Conservation (phyloP, 768 basidiomycete genomes). For the Mycena chlorophos region DNA sequence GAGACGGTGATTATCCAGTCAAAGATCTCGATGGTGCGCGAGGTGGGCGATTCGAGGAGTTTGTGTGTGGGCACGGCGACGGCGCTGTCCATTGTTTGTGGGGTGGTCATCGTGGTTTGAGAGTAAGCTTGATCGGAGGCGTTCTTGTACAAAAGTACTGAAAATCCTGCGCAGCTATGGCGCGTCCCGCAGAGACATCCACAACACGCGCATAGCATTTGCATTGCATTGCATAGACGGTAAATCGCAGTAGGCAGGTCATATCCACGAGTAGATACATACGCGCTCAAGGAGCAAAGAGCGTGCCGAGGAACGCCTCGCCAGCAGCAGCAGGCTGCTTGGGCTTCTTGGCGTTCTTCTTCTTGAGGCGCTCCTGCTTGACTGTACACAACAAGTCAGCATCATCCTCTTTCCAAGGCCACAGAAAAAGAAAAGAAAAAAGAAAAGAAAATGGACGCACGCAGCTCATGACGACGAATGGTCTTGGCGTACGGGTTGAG, state of each 20-base stretch:
- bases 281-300: constrained; percentile 77
- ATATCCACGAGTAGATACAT: background rate
- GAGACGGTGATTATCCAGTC: constrained; percentile 71
- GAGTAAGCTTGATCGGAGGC: no score
- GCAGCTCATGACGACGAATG: constrained; percentile 82
- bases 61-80: constrained; percentile 60
- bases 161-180: no score
- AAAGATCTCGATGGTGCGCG: constrained; percentile 64
- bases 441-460: constrained; percentile 49
- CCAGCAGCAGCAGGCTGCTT: constrained; percentile 65
- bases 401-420: no score
- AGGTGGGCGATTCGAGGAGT: constrained; percentile 67
- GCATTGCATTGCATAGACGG: no score
- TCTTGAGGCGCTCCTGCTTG: constrained; percentile 75
- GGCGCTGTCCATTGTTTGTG: constrained; percentile 40
- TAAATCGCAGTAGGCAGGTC: background rate
- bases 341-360: constrained; percentile 64
- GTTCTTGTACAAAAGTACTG: no score
- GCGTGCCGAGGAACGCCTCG: constrained; percentile 79
- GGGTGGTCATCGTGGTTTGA: constrained; percentile 1
- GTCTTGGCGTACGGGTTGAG: constrained; percentile 99
- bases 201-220: background rate
- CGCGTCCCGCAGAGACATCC: no score
- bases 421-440: background rate
- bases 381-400: constrained; percentile 43